Conservation (phyloP, 805 yeast genomes). For the Yarrowia sp. region DNA sequence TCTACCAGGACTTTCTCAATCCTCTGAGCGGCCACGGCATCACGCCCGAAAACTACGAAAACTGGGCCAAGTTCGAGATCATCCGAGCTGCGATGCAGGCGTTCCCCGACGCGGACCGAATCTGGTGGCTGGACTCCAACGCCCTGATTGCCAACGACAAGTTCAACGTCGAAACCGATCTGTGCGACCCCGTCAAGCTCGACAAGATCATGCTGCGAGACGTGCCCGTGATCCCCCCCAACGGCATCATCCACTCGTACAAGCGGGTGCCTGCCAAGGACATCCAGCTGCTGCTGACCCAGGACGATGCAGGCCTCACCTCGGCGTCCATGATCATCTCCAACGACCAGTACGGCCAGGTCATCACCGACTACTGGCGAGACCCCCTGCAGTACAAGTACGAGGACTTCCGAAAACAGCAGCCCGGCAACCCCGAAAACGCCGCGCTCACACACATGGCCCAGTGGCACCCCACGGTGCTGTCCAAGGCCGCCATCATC, state of each 20-base stretch:
- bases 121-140: conserved; percentile 82
- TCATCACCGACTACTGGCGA: conserved; percentile 79
- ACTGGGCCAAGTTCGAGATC: conserved; percentile 70
- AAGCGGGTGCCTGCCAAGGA: conserved; percentile 62
- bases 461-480: conserved; percentile 91
- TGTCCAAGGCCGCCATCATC: conserved; percentile 75
- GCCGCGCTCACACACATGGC: conserved; percentile 79
- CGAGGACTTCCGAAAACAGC: conserved; percentile 57
- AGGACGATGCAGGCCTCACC: conserved; percentile 67
- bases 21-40: conserved; percentile 42
- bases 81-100: conserved; percentile 91
- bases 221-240: conserved; percentile 65
- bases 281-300: conserved; percentile 70
- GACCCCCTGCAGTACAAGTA: conserved; percentile 75
- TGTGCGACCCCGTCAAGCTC: conserved; percentile 67
- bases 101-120: conserved; percentile 87
- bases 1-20: conserved; percentile 75
- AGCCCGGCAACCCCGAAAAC: conserved; percentile 51
- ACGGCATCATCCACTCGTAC: conserved; percentile 59
- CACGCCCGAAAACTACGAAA: conserved; percentile 34
- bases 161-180: conserved; percentile 63
- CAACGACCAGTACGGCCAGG: conserved; percentile 68
- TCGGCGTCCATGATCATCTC: conserved; percentile 74
- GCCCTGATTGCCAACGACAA: conserved; percentile 76
- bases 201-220: conserved; percentile 70